Evolutionary conservation across 805 yeast species (phyloP), one percentile per base, ranked within the genome.

Genomic region (Myxozyma monticola): DNA sequence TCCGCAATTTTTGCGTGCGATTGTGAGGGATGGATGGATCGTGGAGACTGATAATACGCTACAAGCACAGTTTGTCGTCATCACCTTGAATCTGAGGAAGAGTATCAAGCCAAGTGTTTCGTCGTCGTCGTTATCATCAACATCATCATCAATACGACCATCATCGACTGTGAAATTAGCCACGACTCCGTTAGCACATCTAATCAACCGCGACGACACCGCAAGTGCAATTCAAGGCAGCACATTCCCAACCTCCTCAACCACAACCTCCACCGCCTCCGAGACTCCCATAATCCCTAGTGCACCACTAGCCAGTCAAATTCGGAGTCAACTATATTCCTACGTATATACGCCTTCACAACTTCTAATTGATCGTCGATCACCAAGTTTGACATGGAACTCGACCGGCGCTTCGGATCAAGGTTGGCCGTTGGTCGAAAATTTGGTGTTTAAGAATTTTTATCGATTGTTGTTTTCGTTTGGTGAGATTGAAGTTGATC

Each of bases 401-500:
- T 44, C 42, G 20, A 42, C 52, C 10, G 58, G 50, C 24, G 17
- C 17, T n/a, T 42, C 57, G 9, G 14, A 30, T 4, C 24, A 18
- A 1, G 58, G 58, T 10, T 54, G 58, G 58, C 58, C 58, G 7
- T 24, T 54, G 18, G 25, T 47, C 20, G 39, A 54, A 9, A 37
- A 41, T 21, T 39, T 54, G 17, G 10, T 51, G 21, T 51, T 51
- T n/a, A 15, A 18, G 14, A 38, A 25, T 10, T 49, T 36, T 25
- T 36, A 46, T n/a, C 48, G 58, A 3, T 17, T 54, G 7, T n/a
- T 52, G 34, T 54, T 54, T 26, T 42, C 53, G 12, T 54, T 42
- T 24, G 58, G 58, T 10, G 38, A 34, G 8, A 43, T 52, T 7
- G 47, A 52, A 5, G 39, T 54, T 14, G 28, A 24, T 3, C 2